These are phyloP conservation scores for Sambucus nigra DNA, from an alignment of 129 eudicot species.

Conservation along the genomic window DNA sequence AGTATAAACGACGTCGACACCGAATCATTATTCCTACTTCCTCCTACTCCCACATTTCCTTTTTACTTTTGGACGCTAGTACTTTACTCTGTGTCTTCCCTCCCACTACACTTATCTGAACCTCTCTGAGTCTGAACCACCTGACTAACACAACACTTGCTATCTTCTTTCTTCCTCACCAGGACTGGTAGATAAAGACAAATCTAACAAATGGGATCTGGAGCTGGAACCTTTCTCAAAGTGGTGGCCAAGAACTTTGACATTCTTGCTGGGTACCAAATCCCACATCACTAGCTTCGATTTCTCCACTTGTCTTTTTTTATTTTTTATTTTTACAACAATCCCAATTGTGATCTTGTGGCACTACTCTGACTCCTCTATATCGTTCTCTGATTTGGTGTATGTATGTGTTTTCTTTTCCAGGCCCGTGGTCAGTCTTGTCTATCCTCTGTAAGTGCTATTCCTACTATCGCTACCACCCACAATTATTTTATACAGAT, in stretches of 20 bases:
- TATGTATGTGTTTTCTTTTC: slow-evolving; percentile 12
- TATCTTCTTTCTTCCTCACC: background rate
- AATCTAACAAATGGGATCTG: slow-evolving; percentile 41
- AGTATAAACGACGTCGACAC: too few relatives aligned
- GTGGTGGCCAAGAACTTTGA: slow-evolving; percentile 59
- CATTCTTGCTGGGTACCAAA: slow-evolving; percentile 79
- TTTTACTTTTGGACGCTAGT: too few relatives aligned
- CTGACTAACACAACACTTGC: background rate
- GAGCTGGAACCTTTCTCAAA: slow-evolving; percentile 51
- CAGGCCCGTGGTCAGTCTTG: slow-evolving; percentile 92
- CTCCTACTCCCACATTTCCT: too few relatives aligned
- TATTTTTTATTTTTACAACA: too few relatives aligned
- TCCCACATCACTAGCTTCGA: too few relatives aligned
- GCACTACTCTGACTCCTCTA: background rate
- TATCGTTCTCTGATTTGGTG: slow-evolving; percentile 13
- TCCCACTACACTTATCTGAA: background rate
- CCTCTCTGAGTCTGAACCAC: background rate
- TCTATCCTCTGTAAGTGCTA: slow-evolving; percentile 78
- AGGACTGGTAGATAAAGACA: too few relatives aligned
- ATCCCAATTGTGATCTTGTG: background rate
- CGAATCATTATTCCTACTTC: too few relatives aligned
- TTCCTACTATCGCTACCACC: slow-evolving; percentile 3
- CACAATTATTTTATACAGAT: too few relatives aligned
- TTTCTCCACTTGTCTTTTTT: too few relatives aligned
- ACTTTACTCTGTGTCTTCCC: too few relatives aligned